These are phyloP conservation scores for Scleroderma citrinum DNA, from an alignment of 768 basidiomycete species.

Conservation along the genomic window DNA sequence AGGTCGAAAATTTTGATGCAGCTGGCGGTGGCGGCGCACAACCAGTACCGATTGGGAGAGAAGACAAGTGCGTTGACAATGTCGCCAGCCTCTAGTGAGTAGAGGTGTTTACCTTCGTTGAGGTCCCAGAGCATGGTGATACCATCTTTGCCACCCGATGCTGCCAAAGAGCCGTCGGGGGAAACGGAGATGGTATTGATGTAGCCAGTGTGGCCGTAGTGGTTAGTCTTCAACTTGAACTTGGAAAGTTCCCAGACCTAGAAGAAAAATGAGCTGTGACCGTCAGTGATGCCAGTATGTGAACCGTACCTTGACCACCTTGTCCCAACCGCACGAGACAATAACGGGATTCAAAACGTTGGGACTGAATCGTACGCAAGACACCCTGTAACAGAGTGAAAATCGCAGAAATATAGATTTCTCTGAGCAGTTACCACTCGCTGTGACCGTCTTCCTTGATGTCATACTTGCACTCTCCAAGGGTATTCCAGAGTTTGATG, in stretches of 20 bases:
- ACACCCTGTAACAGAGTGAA: conserved; percentile 62
- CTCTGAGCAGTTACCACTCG: conserved; percentile 62
- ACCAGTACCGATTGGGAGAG: conserved; percentile 99
- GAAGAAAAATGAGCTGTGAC: conserved; percentile 23
- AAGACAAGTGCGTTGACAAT: conserved; percentile 99
- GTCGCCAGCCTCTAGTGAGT: conserved; percentile 98
- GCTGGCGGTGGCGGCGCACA: conserved; percentile 95
- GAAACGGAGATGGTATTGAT: conserved; percentile 98
- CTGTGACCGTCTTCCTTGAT: conserved; percentile 98
- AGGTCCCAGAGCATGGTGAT: conserved; percentile 99
- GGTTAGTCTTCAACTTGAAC: conserved; percentile 99
- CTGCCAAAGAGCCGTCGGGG: conserved; percentile 97
- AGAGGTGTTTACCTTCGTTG: conserved; percentile 99
- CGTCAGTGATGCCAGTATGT: background rate
- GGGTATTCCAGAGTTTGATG: conserved; percentile 99
- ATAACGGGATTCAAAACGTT: conserved; percentile 97
- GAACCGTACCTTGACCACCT: conserved; percentile 91
- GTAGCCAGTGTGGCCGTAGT: conserved; percentile 99
- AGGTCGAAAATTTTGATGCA: conserved; percentile 99
- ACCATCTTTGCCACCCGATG: conserved; percentile 98
- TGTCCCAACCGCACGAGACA: conserved; percentile 99
- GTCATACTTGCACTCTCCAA: conserved; percentile 99
- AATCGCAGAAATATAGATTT: background rate
- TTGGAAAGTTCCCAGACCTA: conserved; percentile 99
- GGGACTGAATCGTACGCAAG: conserved; percentile 98